These are phyloP conservation scores for Phytopythium kandeliae DNA, from an alignment of 352 stramenopile genomes.

Conservation along the genomic window DNA sequence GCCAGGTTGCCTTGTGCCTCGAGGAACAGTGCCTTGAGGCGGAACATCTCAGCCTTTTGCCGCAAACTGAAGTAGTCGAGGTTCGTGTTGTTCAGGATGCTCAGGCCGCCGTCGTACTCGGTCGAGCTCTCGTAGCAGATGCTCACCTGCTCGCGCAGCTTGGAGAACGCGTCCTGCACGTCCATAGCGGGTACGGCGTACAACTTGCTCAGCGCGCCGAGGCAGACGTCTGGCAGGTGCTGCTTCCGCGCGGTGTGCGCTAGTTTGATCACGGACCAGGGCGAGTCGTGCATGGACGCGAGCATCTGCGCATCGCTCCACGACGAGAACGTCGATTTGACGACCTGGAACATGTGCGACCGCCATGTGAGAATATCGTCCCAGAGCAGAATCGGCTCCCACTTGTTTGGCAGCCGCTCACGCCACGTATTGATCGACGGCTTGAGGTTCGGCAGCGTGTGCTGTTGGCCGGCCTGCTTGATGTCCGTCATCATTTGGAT, in stretches of 20 bases:
- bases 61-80: slow-evolving; percentile 90
- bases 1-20: slow-evolving; percentile 67
- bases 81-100: slow-evolving; percentile 92
- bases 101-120: slow-evolving; percentile 83
- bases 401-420: slow-evolving; percentile 91
- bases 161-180: slow-evolving; percentile 90
- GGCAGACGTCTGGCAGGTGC: slow-evolving; percentile 81
- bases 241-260: slow-evolving; percentile 90
- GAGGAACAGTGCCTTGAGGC: slow-evolving; percentile 89
- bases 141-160: slow-evolving; percentile 90
- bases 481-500: slow-evolving; percentile 90
- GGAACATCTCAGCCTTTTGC: slow-evolving; percentile 92
- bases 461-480: slow-evolving; percentile 69
- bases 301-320: slow-evolving; percentile 88
- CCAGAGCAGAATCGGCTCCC: slow-evolving; percentile 90
- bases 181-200: slow-evolving; percentile 90
- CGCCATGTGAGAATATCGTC: slow-evolving; percentile 93
- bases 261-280: slow-evolving; percentile 91
- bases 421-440: slow-evolving; percentile 91
- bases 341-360: slow-evolving; percentile 90
- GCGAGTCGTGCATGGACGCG: slow-evolving; percentile 89
- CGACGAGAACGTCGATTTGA: slow-evolving; percentile 80
- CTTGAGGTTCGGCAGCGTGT: slow-evolving; percentile 87
- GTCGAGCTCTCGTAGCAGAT: slow-evolving; percentile 89
- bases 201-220: slow-evolving; percentile 81